Conservation (phyloP, 768 basidiomycete genomes). For the Serendipita sp. region DNA sequence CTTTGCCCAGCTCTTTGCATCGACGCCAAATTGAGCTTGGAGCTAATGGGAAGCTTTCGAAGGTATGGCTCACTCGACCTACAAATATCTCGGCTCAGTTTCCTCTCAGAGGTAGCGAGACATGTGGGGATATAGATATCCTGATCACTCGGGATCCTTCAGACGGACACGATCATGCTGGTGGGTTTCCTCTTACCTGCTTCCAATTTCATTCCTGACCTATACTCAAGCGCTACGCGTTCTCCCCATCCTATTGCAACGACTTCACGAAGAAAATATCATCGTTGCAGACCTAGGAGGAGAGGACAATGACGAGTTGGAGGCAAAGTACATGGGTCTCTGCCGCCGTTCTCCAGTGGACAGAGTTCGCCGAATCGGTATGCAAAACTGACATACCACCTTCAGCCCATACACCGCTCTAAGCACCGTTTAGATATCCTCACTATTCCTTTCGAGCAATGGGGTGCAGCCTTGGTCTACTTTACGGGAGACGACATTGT, state of each 20-base stretch:
- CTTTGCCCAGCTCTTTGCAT: constrained; percentile 43
- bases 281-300: constrained; percentile 74
- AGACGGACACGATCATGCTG: constrained; percentile 61
- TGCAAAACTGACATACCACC: constrained; percentile 4
- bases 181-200: constrained; percentile 20
- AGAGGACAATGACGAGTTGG: constrained; percentile 46
- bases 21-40: constrained; percentile 53
- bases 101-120: constrained; percentile 49
- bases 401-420: not conserved
- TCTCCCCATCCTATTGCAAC: constrained; percentile 37
- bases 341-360: constrained; percentile 34
- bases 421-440: constrained; percentile 41
- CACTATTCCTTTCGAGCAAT: constrained; percentile 56
- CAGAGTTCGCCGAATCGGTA: constrained; percentile 51
- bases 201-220: constrained; percentile 6
- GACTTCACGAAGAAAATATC: constrained; percentile 40
- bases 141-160: constrained; percentile 57
- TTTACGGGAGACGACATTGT: constrained; percentile 92
- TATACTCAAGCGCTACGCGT: constrained; percentile 28
- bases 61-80: constrained; percentile 24
- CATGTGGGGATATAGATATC: constrained; percentile 86
- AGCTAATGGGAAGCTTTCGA: constrained; percentile 87
- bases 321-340: constrained; percentile 68
- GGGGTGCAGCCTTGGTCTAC: constrained; percentile 80
- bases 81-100: not conserved